These are phyloP conservation scores for Sphagnum tenellum DNA, from an alignment of 225 moss, liverwort and hornwort genomes.

Conservation along the genomic window DNA sequence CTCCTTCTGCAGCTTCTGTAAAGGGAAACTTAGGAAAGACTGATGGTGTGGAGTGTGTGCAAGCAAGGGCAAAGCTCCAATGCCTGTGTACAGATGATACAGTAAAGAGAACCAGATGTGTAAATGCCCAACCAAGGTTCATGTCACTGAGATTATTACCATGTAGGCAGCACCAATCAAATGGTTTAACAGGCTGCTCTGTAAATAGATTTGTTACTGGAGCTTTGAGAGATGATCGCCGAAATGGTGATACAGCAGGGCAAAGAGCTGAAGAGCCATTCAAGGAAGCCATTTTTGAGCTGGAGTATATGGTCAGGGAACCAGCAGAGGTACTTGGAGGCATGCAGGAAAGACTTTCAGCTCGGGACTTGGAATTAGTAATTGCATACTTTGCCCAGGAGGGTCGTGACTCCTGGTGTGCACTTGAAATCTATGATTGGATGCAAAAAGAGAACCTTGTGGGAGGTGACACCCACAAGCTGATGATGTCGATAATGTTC, in stretches of 20 bases:
- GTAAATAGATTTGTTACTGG: conserved; percentile 8
- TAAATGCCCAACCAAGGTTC: too few species aligned
- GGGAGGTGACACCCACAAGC: conserved; percentile 74
- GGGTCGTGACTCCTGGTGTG: conserved; percentile 96
- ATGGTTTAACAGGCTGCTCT: background rate
- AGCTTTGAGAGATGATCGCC: conserved; percentile 33
- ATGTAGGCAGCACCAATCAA: too few species aligned
- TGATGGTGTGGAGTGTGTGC: too few species aligned
- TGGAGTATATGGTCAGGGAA: conserved; percentile 90
- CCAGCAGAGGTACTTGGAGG: conserved; percentile 85
- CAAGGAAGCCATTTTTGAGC: conserved; percentile 76
- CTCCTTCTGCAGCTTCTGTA: too few species aligned
- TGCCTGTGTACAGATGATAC: too few species aligned
- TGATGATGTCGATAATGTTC: conserved; percentile 97
- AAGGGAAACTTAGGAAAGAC: too few species aligned
- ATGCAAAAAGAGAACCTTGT: conserved; percentile 94
- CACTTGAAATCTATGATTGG: conserved; percentile 95
- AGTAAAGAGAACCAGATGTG: too few species aligned
- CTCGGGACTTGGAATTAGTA: conserved; percentile 82
- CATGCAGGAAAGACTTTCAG: conserved; percentile 79
- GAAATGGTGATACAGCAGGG: conserved; percentile 26
- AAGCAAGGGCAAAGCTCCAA: too few species aligned
- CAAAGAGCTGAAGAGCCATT: conserved; percentile 64
- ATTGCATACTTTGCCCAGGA: conserved; percentile 90
- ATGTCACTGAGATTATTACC: too few species aligned